Evolutionary conservation across 768 basidiomycete genomes (phyloP).

Genomic region (Boletellus ananas): DNA sequence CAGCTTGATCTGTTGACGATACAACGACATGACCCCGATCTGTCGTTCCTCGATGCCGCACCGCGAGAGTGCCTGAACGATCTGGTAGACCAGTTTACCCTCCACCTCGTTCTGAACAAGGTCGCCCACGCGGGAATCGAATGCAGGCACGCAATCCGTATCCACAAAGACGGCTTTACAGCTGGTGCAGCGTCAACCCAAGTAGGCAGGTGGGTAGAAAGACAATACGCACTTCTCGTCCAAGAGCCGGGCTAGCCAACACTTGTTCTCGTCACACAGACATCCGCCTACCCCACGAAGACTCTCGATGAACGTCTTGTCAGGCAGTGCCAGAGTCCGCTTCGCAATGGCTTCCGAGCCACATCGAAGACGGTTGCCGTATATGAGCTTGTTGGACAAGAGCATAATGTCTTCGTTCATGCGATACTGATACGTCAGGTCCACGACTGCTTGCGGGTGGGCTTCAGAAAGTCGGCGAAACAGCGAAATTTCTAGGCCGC

Average conservation of each 20-base stretch:
- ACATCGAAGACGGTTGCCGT: slow-evolving; percentile 70
- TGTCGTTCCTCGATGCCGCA: slow-evolving; percentile 66
- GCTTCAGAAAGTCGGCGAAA: slow-evolving; percentile 87
- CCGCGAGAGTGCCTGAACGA: slow-evolving; percentile 59
- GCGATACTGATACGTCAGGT: slow-evolving; percentile 86
- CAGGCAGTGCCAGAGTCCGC: slow-evolving; percentile 51
- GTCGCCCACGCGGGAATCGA: slow-evolving; percentile 79
- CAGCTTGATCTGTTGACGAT: slow-evolving; percentile 94
- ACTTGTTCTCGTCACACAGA: slow-evolving; percentile 37
- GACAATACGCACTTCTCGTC: slow-evolving; percentile 52
- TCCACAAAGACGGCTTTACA: slow-evolving; percentile 92
- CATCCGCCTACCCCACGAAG: slow-evolving; percentile 38
- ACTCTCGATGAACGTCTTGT: slow-evolving; percentile 38
- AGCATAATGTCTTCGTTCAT: slow-evolving; percentile 98
- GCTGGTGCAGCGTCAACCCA: slow-evolving; percentile 37
- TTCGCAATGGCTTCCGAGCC: slow-evolving; percentile 71
- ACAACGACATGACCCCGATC: slow-evolving; percentile 87
- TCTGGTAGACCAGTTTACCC: slow-evolving; percentile 62
- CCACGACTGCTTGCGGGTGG: slow-evolving; percentile 80
- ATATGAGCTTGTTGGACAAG: slow-evolving; percentile 84
- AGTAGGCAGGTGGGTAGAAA: not conserved
- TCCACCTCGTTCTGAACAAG: slow-evolving; percentile 88
- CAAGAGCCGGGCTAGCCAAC: slow-evolving; percentile 71
- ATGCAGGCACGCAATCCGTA: slow-evolving; percentile 77
- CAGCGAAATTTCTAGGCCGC: slow-evolving; percentile 84